Conservation (phyloP, 148 eudicot genomes). For the Oxyria digyna region DNA sequence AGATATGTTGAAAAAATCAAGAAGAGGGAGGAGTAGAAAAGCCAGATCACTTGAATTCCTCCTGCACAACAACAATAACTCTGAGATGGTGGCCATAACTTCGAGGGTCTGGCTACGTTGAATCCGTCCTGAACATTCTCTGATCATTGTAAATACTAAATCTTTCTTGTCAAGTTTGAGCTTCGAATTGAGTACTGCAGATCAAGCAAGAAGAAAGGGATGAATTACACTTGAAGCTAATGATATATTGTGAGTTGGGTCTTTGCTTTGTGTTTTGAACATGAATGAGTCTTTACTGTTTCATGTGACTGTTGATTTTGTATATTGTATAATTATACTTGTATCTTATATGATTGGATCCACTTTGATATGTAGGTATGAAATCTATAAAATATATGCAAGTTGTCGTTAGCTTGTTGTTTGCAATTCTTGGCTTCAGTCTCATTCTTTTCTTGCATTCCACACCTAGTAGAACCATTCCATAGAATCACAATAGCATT, state of each 20-base stretch:
- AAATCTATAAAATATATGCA: too few species aligned
- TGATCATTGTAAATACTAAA: conserved; percentile 1
- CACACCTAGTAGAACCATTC: too few species aligned
- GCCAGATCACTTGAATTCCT: conserved; percentile 11
- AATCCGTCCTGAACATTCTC: neutral
- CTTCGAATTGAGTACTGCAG: neutral
- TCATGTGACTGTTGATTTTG: too few species aligned
- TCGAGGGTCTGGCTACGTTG: neutral
- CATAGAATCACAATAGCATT: too few species aligned
- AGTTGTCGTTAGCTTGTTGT: too few species aligned
- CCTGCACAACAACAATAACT: neutral
- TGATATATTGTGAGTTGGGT: neutral
- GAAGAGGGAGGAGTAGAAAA: conserved; percentile 7
- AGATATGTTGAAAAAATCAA: conserved; percentile 10
- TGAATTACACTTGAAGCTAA: neutral
- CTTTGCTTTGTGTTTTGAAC: neutral
- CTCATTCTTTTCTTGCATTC: too few species aligned
- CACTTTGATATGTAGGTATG: too few species aligned
- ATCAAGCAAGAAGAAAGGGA: neutral
- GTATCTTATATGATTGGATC: too few species aligned
- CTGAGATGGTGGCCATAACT: neutral
- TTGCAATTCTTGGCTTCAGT: too few species aligned
- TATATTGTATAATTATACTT: too few species aligned
- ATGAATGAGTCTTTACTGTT: too few species aligned
- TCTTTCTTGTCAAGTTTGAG: neutral